phyloP scores from a whole-genome alignment of 495 filamentous ascomycete genomes.

The Saxophila tyrrhenica region DNA sequence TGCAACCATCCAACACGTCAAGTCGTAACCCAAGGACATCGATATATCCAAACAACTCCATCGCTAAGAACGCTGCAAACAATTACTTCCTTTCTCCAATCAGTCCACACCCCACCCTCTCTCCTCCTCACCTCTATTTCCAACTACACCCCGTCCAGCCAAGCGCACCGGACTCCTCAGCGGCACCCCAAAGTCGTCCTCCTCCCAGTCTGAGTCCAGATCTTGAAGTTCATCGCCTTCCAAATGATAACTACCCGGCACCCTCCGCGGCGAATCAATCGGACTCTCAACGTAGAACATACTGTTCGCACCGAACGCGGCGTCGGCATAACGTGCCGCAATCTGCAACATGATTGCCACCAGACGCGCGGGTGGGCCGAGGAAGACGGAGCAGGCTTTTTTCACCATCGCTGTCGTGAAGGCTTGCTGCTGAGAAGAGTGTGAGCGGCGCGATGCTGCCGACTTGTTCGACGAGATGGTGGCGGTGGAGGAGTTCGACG shows the following conservation, averaged over 20 bases:
- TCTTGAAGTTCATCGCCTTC: constrained; percentile 21
- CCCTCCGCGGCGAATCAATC: background rate
- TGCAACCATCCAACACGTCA: background rate
- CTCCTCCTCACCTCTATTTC: background rate
- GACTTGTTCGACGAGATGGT: constrained; percentile 38
- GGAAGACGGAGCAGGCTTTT: constrained; percentile 61
- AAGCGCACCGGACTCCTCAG: constrained; percentile 5
- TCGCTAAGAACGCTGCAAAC: background rate
- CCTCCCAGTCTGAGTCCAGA: background rate
- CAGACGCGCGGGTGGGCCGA: constrained; percentile 65
- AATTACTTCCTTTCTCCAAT: background rate
- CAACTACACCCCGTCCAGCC: background rate
- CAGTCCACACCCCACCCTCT: background rate
- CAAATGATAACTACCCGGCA: constrained; percentile 18
- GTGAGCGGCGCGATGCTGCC: constrained; percentile 11
- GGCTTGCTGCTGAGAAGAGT: constrained; percentile 36
- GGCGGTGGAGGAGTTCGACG: constrained; percentile 27
- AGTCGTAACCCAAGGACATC: no score
- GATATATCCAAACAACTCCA: background rate
- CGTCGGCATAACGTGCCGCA: constrained; percentile 60
- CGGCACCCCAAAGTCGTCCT: constrained; percentile 31
- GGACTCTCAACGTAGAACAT: constrained; percentile 7
- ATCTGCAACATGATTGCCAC: constrained; percentile 68
- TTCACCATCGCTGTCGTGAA: constrained; percentile 58
- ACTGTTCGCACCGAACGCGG: constrained; percentile 34